phyloP scores from a whole-genome alignment of 2,329 filamentous ascomycete species.

The Diaporthe ampelina region DNA sequence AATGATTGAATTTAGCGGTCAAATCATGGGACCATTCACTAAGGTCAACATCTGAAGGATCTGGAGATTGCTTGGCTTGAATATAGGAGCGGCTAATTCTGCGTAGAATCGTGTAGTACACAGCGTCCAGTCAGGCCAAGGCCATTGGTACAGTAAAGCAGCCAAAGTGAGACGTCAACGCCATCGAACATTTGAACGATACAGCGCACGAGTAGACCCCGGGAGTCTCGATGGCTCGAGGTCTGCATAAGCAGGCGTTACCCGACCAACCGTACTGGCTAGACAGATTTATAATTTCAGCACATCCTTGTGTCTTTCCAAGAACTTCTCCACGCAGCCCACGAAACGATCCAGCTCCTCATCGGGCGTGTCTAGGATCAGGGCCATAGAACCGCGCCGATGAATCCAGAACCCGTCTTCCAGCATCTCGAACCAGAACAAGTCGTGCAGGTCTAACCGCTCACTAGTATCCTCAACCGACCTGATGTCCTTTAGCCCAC shows the following conservation, averaged over 20 bases:
- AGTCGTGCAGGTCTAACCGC: conserved; percentile 44
- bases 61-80: no score
- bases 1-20: no score
- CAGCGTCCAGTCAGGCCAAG: no score
- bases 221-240: no score
- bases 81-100: no score
- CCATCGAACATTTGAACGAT: no score
- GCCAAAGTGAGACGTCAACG: no score
- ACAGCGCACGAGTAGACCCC: no score
- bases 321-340: conserved; percentile 36
- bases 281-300: not conserved
- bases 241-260: not conserved
- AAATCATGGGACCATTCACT: no score
- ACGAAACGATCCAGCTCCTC: conserved; percentile 44
- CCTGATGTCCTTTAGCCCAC: conserved; percentile 6
- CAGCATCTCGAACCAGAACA: conserved; percentile 46
- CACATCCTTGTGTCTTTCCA: conserved; percentile 10
- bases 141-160: no score
- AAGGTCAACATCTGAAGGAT: no score
- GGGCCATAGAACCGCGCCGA: conserved; percentile 44
- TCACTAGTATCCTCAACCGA: conserved; percentile 37
- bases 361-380: conserved; percentile 45
- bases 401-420: conserved; percentile 47
- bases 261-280: not conserved
- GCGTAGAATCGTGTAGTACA: no score